These are phyloP conservation scores for Recurvomyces mirabilis DNA, from an alignment of 495 filamentous ascomycete species.

Conservation along the genomic window DNA sequence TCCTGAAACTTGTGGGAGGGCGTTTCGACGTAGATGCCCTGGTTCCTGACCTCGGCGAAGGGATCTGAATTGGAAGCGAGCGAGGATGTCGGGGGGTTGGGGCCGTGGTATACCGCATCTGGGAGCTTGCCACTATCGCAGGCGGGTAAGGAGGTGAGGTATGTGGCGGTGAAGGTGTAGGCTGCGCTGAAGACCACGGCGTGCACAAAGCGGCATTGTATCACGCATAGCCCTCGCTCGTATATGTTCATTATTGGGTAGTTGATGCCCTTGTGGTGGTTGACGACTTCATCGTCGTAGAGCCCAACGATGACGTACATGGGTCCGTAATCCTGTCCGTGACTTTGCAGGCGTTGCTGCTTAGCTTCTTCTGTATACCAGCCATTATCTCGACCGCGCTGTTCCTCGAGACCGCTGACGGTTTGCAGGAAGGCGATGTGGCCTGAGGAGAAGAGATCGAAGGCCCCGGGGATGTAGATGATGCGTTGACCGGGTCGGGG, in stretches of 20 bases:
- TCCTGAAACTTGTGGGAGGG: conserved; percentile 60
- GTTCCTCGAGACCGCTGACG: conserved; percentile 60
- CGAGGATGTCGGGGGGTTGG: conserved; percentile 54
- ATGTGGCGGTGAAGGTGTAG: conserved; percentile 64
- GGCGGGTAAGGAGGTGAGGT: conserved; percentile 62
- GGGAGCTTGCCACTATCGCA: conserved; percentile 42
- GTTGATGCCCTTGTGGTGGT: conserved; percentile 90
- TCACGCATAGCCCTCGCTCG: conserved; percentile 86
- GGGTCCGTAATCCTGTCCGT: conserved; percentile 60
- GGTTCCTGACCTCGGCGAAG: conserved; percentile 51
- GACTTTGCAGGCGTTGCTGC: conserved; percentile 47
- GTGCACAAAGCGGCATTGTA: conserved; percentile 85
- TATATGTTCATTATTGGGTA: conserved; percentile 99
- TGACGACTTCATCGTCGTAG: conserved; percentile 89
- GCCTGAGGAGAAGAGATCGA: conserved; percentile 92
- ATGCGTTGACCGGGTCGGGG: conserved; percentile 69
- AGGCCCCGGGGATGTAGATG: conserved; percentile 92
- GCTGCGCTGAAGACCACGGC: conserved; percentile 81
- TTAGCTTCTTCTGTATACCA: conserved; percentile 60
- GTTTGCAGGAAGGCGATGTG: conserved; percentile 87
- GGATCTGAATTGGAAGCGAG: conserved; percentile 67
- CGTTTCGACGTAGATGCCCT: conserved; percentile 32
- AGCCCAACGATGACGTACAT: conserved; percentile 83
- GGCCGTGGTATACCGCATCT: conserved; percentile 84
- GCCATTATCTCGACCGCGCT: conserved; percentile 48